Evolutionary conservation across 768 basidiomycete genomes (phyloP).

Genomic region (Auricularia heimuer): DNA sequence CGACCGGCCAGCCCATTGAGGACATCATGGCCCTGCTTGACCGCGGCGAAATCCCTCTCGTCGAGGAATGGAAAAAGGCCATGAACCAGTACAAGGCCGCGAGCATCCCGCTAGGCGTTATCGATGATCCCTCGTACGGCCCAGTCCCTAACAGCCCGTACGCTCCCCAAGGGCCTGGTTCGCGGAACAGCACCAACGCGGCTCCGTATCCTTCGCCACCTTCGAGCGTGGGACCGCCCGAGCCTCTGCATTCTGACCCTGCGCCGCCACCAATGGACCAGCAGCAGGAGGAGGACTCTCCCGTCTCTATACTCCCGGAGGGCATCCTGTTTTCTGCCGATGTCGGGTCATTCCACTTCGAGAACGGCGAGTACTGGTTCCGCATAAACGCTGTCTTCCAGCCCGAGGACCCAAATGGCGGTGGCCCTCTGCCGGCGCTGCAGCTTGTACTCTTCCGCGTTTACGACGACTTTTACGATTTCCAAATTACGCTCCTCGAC

Average conservation of each 20-base stretch:
- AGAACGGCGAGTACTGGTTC: constrained; percentile 97
- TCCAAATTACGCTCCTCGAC: constrained; percentile 82
- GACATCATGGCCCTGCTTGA: constrained; percentile 76
- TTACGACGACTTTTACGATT: constrained; percentile 98
- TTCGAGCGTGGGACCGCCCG: constrained; percentile 11
- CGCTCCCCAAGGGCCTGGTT: constrained; percentile 9
- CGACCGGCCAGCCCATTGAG: constrained; percentile 66
- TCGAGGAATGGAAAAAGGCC: constrained; percentile 98
- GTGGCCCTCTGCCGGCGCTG: constrained; percentile 46
- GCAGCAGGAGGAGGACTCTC: constrained; percentile 18
- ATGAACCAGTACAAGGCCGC: constrained; percentile 94
- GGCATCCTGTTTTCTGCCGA: constrained; percentile 80
- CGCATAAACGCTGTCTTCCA: constrained; percentile 83
- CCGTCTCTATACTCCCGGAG: constrained; percentile 49
- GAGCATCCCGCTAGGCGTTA: constrained; percentile 87
- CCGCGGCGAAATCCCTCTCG: constrained; percentile 79
- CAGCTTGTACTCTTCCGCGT: constrained; percentile 85
- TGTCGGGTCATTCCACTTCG: constrained; percentile 95
- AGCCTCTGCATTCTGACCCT: constrained; percentile 11
- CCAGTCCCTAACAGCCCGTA: constrained; percentile 38
- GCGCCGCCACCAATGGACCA: constrained; percentile 10
- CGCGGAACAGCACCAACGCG: not conserved
- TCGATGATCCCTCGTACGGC: constrained; percentile 49
- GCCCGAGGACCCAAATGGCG: constrained; percentile 58
- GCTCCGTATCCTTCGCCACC: constrained; percentile 11